Base-by-base conservation (phyloP, 306 rosid species). In the Cyamopsis tetragonoloba region DNA sequence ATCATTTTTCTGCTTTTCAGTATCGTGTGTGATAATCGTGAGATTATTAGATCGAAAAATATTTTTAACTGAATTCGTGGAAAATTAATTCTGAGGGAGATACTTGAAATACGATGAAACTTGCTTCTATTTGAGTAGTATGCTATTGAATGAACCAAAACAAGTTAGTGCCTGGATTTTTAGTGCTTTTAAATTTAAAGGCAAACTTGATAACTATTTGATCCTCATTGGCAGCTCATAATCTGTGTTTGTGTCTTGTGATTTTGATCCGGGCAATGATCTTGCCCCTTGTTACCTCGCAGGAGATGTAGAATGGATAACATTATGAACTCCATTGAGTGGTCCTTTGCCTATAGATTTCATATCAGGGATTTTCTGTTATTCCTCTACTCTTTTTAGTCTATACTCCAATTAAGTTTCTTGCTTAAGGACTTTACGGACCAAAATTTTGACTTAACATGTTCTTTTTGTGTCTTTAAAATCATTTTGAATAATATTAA, bases 371-470 rank as follows among this genome's bases (percentile, higher is more conserved):
- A n/a, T 59, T 32, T 59, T 46, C 47, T 44, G 15, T 6, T 48
- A 57, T 59, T 46, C 66, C 66, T 19, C 10, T 20, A 13, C 28
- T 47, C 23, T 17, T 63, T 72, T 37, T 48, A n/a, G n/a, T n/a
- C n/a, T n/a, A n/a, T n/a, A 30, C 54, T 62, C 55, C 44, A 35
- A 72, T 27, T 6, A 17, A 71, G 53, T 49, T 48, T 41, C 41
- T 56, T 42, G 6, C 46, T 34, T 3, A 66, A 34, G 50, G 68
- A 62, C 49, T 60, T 3, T 70, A 3, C 17, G 11, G 23, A 49
- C 61, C 13, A 20, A 4, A 19, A 19, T 30, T 46, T 53, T 53
- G 35, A 46, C 32, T 28, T 65, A 26, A 53, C 53, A 23, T 71
- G 50, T 54, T 59, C 17, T 46, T 67, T 34, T 32, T 46, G 54